phyloP scores from a whole-genome alignment of 306 rosid species.

The Bauhinia variegata region DNA sequence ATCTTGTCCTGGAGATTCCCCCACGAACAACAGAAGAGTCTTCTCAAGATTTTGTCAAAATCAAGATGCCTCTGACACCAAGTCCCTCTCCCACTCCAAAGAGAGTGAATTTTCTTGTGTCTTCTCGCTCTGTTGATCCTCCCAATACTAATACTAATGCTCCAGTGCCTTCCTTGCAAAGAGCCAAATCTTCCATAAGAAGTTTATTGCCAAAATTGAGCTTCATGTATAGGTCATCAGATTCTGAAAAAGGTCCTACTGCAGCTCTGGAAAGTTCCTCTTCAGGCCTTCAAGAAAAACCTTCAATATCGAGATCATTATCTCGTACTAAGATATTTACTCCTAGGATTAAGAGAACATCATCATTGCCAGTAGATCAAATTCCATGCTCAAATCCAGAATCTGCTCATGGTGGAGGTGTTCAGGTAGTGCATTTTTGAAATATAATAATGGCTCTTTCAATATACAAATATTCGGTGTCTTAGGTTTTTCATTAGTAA shows the following conservation, averaged over 20 bases:
- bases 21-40: conserved; percentile 51
- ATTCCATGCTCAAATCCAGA: conserved; percentile 56
- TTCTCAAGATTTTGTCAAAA: conserved; percentile 59
- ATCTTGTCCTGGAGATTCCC: conserved; percentile 71
- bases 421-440: conserved; percentile 45
- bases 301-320: conserved; percentile 68
- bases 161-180: conserved; percentile 60
- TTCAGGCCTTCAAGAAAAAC: conserved; percentile 58
- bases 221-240: conserved; percentile 66
- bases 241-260: conserved; percentile 57
- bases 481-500: conserved; percentile 12
- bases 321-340: conserved; percentile 75
- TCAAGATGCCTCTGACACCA: conserved; percentile 75
- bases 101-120: conserved; percentile 73
- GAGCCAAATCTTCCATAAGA: conserved; percentile 65
- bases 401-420: conserved; percentile 57
- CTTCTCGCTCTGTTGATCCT: conserved; percentile 63
- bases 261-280: conserved; percentile 54
- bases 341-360: conserved; percentile 73
- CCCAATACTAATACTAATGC: conserved; percentile 46
- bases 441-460: not conserved
- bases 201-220: conserved; percentile 73
- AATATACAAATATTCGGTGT: not conserved
- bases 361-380: conserved; percentile 89
- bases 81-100: conserved; percentile 77